Conservation (phyloP, 208 protist genomes). For the Phytomonas francai region DNA sequence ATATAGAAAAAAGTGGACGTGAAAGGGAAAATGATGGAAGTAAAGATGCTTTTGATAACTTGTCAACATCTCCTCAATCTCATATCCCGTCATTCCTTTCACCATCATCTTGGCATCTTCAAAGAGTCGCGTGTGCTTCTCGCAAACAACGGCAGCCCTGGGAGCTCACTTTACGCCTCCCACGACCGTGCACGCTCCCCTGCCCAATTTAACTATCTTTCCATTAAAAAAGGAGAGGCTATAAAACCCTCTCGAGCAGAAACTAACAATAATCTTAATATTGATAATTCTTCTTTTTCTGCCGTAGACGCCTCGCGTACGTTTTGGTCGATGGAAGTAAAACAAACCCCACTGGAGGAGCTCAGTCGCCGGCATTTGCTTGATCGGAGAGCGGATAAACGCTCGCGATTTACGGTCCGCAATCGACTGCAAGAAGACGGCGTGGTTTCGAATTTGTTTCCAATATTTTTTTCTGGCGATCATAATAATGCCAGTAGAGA, state of each 20-base stretch:
- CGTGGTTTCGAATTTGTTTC: constrained; percentile 73
- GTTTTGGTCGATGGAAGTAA: constrained; percentile 48
- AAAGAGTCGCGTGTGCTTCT: too few relatives aligned
- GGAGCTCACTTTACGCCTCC: too few relatives aligned
- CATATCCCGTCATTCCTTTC: too few relatives aligned
- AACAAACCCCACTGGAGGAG: constrained; percentile 22
- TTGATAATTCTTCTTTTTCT: not conserved
- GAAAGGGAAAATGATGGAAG: too few relatives aligned
- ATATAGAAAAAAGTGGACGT: too few relatives aligned
- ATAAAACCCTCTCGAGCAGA: too few relatives aligned
- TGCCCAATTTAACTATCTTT: not conserved
- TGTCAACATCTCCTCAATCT: too few relatives aligned
- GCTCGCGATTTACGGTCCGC: constrained; percentile 46
- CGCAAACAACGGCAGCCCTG: too few relatives aligned
- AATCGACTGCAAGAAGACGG: constrained; percentile 59
- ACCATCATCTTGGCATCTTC: too few relatives aligned
- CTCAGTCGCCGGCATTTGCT: constrained; percentile 41
- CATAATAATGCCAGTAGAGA: not conserved
- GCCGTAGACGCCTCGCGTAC: constrained; percentile 10
- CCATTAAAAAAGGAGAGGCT: not conserved
- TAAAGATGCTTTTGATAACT: too few relatives aligned
- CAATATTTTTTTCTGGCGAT: constrained; percentile 23
- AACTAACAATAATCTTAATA: not conserved
- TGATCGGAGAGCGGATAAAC: constrained; percentile 51
- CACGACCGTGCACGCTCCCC: too few relatives aligned